Base-by-base conservation (phyloP, 768 basidiomycete genomes). In the Lactifluus hygrophoroides region DNA sequence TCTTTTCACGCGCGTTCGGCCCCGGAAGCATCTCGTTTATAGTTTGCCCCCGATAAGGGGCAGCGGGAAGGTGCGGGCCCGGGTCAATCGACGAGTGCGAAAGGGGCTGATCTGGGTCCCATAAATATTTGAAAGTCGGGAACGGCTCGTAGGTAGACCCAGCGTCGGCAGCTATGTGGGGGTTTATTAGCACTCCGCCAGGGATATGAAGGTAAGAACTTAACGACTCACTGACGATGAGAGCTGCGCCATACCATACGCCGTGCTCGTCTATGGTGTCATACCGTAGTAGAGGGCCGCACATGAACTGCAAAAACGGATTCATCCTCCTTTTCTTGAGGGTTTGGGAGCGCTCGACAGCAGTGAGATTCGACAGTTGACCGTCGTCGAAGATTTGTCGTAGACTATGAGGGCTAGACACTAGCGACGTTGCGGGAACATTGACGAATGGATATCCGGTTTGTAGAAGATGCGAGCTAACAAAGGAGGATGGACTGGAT, bases 241-340 rank as follows among this genome's bases (percentile, higher is more conserved):
- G 73, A 11, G 84, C 90, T 13, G 88, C 90, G 7, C 94, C 95
- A 61, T 85, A 80, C 91, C 93, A 99, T 35, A 93, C 74, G 17
- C 84, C 82, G 23, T 81, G 74, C 60, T 83, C 75, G 64, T 90
- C 85, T 25, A 90, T 80, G 0, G 93, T 98, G 68, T 97, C 94
- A 67, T 92, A 97, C 42, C 88, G 84, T 60, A 97, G 72, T 17
- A 97, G 74, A 21, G 93, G 93, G 0, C 94, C 93, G 56, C 88
- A 90, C 91, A 95, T 94, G 66, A 94, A 81, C 77, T 88, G 86
- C 27, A 96, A 77, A 70, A 88, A 80, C 9, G 93, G 93, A 21
- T 84, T 72, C 88, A 90, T 94, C 42, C 82, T 76, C 19, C 80
- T 80, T 6, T 80, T 74, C 51, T 76, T 75, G 37, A 84, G 73